Percentiles rank a stretch among this genome's conserved stretches.
Conservation (phyloP, 257 asterid species). For the Solanum dulcamara region DNA sequence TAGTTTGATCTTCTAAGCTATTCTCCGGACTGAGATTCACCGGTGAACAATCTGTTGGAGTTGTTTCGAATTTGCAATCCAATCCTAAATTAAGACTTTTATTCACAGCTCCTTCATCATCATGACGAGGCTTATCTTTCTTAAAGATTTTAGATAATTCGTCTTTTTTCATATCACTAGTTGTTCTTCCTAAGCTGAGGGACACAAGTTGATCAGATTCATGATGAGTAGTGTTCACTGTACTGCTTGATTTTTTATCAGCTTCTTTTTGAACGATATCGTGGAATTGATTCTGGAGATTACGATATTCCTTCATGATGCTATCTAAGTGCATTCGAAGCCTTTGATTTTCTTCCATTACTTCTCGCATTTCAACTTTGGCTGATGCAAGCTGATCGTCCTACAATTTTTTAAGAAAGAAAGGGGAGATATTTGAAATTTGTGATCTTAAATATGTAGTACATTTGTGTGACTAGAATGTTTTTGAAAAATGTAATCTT, state of each 20-base stretch:
- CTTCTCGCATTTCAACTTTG: constrained; percentile 68
- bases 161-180: constrained; percentile 24
- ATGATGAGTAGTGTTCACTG: background rate
- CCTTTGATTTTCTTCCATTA: constrained; percentile 71
- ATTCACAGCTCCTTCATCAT: background rate
- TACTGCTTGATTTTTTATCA: constrained; percentile 6
- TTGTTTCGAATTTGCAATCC: constrained; percentile 35
- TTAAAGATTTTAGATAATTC: constrained; percentile 7
- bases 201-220: constrained; percentile 23
- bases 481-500: background rate
- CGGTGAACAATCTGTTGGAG: background rate
- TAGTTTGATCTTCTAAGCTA: constrained; percentile 32
- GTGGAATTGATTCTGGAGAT: constrained; percentile 57
- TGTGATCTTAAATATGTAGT: background rate
- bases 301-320: constrained; percentile 51
- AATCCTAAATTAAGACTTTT: constrained; percentile 17
- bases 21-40: constrained; percentile 31
- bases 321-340: constrained; percentile 48
- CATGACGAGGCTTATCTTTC: constrained; percentile 2
- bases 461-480: background rate
- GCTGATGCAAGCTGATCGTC: constrained; percentile 43
- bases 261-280: constrained; percentile 38
- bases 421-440: too few species aligned
- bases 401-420: background rate
- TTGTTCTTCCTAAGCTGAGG: constrained; percentile 57